Evolutionary conservation across 1,139 yeast species (phyloP), one percentile per base, ranked within the genome.

Genomic region (Suhomyces coccinellae): DNA sequence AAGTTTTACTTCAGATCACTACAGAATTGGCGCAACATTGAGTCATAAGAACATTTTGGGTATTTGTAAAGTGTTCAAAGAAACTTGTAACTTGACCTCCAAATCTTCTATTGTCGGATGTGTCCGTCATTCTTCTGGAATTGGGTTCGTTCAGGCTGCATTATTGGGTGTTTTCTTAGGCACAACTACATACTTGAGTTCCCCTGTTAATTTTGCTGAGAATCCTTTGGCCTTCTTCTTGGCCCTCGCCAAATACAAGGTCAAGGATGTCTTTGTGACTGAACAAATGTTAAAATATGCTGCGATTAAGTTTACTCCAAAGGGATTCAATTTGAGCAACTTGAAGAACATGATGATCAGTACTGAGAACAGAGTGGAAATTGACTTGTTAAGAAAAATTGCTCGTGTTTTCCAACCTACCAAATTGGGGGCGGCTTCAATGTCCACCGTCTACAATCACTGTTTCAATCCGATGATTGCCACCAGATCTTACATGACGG

Each of bases 151-250:
- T 28, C 95, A 89, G 59, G 79, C 96, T 12, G 83, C 84, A 45
- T 66, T 91, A 32, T 66, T 93, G 56, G 99, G 99, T 8, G 83
- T 87, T 0, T 93, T 84, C 58, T 70, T 89, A 45, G 99, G 99
- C 0, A 82, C 95, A 0, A 79, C 96, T 0, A 93, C 99, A 0
- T 83, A 84, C 51, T 69, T 91, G 43, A 81, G 90, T 47, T 80
- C 95, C 1, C 91, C 96, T 0, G 79, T 84, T 4, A 90, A 87
- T 52, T 88, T 80, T 61, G 88, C 89, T 2, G 77, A 80, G 30
- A 85, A 86, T 57, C 96, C 98, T 0, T 69, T 80, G 11, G 75
- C 84, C 2, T 87, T 89, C 54, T 87, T 83, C 61, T 69, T 84
- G 48, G 79, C 93, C 0, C 66, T 90, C 22, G 82, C 96, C 7